A percentile compares a stretch with the other conserved stretches of the same genome.
Conservation (phyloP, 768 basidiomycete genomes). For the Hygrophoropsis aurantiaca region DNA sequence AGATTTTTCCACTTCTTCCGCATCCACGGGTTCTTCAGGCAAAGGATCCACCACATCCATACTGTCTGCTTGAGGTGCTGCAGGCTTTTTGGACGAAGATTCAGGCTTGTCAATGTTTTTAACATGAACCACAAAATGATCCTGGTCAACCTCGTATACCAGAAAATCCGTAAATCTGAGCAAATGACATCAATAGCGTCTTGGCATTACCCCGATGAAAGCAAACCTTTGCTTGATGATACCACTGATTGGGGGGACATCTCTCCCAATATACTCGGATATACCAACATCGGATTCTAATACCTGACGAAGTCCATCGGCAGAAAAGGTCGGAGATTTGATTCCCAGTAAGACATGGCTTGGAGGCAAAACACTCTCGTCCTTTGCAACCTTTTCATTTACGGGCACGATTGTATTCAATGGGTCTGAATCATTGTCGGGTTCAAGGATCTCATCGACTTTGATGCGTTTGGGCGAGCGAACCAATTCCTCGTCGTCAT, state of each 20-base stretch:
- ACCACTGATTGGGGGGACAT: conserved; percentile 74
- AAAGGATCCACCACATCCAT: conserved; percentile 14
- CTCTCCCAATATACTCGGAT: conserved; percentile 75
- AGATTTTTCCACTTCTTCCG: conserved; percentile 2
- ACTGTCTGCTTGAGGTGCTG: conserved; percentile 24
- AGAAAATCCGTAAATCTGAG: conserved; percentile 94
- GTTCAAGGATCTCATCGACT: conserved; percentile 18
- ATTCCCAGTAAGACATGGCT: conserved; percentile 71
- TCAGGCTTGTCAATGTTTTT: conserved; percentile 76
- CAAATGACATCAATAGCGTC: background rate
- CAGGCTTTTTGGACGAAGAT: conserved; percentile 45
- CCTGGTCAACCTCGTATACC: conserved; percentile 86
- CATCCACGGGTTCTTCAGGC: conserved; percentile 12
- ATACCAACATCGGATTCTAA: conserved; percentile 87
- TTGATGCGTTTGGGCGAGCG: conserved; percentile 40
- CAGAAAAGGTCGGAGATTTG: conserved; percentile 46
- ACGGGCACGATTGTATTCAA: conserved; percentile 7
- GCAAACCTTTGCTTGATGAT: conserved; percentile 95
- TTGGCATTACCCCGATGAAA: background rate
- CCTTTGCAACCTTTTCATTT: conserved; percentile 8
- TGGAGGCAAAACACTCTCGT: conserved; percentile 58
- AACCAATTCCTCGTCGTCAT: conserved; percentile 40
- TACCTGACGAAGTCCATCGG: conserved; percentile 56
- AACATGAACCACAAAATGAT: conserved; percentile 77
- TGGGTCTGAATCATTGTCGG: too few species aligned